A percentile compares a stretch with the other conserved stretches of the same genome.
Evolutionary conservation across 2,329 filamentous ascomycete species (phyloP).

Genomic region (Lecanicillium sp.): DNA sequence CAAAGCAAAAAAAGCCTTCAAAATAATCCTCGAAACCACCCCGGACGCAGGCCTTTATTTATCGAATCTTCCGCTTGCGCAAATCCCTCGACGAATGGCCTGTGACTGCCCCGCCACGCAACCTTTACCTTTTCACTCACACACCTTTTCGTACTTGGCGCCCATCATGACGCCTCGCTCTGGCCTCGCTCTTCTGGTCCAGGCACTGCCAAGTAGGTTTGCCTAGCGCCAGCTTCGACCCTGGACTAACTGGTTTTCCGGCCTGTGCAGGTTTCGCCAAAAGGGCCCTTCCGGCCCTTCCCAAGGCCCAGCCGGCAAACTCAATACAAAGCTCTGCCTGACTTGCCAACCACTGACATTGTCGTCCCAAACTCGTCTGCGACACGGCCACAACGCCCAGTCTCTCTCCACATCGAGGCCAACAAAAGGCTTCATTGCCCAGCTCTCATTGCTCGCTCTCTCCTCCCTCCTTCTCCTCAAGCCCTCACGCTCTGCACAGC

Average conservation of each 20-base stretch:
- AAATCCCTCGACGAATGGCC: conserved; percentile 5
- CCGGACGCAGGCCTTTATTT: conserved; percentile 7
- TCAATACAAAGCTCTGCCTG: not conserved
- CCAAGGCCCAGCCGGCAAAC: not conserved
- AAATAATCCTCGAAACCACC: not conserved
- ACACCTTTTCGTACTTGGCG: conserved; percentile 10
- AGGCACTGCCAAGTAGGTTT: conserved; percentile 4
- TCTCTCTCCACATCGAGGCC: too few relatives aligned
- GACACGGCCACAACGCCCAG: too few relatives aligned
- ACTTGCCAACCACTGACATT: too few relatives aligned
- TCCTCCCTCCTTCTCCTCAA: too few relatives aligned
- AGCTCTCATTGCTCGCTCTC: too few relatives aligned
- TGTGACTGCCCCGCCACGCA: conserved; percentile 10
- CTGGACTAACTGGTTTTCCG: not conserved
- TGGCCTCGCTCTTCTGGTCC: not conserved
- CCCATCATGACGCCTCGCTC: conserved; percentile 12
- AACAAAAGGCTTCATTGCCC: too few relatives aligned
- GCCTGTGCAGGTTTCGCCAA: conserved; percentile 5
- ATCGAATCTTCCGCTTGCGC: conserved; percentile 2
- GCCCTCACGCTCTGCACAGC: not conserved
- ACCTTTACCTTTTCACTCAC: conserved; percentile 9
- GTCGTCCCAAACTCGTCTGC: not conserved
- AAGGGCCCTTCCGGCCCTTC: not conserved
- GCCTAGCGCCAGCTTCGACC: conserved; percentile 3
- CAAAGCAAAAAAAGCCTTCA: not conserved